A percentile compares a stretch with the other conserved stretches of the same genome.
Conservation (phyloP, 75 land plant genomes). For the Picea glauca region DNA sequence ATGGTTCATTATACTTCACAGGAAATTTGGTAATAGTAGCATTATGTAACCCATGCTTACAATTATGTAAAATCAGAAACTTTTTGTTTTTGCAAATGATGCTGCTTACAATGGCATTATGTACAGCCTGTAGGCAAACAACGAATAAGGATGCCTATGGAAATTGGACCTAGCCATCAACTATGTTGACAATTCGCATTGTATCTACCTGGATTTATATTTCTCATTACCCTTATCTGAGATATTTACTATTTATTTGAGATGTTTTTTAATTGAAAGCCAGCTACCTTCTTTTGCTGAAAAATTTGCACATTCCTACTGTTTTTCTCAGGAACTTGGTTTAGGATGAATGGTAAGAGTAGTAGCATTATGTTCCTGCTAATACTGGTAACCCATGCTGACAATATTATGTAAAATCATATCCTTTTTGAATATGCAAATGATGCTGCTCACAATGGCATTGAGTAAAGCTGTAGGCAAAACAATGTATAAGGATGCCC, state of each 20-base stretch:
- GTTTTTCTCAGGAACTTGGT: constrained; percentile 54
- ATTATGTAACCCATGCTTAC: background rate
- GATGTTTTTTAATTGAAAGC: background rate
- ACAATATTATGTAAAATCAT: background rate
- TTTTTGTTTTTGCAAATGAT: background rate
- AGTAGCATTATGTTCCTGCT: background rate
- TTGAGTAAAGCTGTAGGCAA: background rate
- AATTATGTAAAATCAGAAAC: background rate
- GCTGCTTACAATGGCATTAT: background rate
- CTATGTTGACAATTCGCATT: background rate
- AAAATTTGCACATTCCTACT: background rate
- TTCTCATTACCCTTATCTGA: background rate
- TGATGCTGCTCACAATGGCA: background rate
- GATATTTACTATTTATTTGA: background rate
- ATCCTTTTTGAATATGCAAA: background rate
- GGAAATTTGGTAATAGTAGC: background rate
- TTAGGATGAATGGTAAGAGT: constrained; percentile 9
- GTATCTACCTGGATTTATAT: background rate
- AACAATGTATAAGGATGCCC: background rate
- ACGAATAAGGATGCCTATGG: background rate
- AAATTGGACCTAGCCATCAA: background rate
- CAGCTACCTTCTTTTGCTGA: background rate
- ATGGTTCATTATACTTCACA: background rate
- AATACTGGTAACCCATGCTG: background rate
- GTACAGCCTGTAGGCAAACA: background rate